phyloP scores from a whole-genome alignment of 2,329 filamentous ascomycete species.

The Colletotrichum sublineola region DNA sequence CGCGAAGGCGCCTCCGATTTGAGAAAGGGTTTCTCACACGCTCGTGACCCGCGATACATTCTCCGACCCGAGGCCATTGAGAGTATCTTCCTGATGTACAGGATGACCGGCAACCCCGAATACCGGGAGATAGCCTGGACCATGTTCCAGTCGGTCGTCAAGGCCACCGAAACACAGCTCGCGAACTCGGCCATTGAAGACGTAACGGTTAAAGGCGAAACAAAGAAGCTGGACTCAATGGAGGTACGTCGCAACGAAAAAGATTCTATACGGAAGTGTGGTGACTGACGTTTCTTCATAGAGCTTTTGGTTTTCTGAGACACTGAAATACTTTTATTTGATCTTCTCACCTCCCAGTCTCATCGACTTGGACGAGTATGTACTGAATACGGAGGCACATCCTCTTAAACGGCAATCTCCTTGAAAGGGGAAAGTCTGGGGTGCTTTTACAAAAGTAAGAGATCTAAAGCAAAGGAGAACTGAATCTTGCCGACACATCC shows the following conservation, averaged over 20 bases:
- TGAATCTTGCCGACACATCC: neutral
- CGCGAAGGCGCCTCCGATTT: conserved; percentile 46
- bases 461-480: neutral
- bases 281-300: conserved; percentile 51
- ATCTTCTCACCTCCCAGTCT: conserved; percentile 75
- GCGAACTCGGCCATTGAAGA: conserved; percentile 64
- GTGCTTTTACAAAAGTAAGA: neutral
- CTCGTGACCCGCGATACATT: conserved; percentile 64
- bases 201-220: conserved; percentile 62
- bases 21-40: conserved; percentile 73
- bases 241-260: conserved; percentile 47
- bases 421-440: neutral
- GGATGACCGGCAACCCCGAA: conserved; percentile 62
- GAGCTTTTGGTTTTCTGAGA: conserved; percentile 81
- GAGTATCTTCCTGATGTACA: conserved; percentile 67
- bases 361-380: conserved; percentile 76
- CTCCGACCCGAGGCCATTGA: conserved; percentile 67
- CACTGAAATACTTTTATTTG: conserved; percentile 81
- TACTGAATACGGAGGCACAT: conserved; percentile 70
- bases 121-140: conserved; percentile 66
- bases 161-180: conserved; percentile 59
- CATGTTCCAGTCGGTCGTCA: conserved; percentile 64
- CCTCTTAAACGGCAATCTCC: conserved; percentile 49
- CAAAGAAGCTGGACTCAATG: conserved; percentile 56
- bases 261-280: neutral